Conservation (phyloP, 257 asterid species). For the Craterostigma plantagineum region DNA sequence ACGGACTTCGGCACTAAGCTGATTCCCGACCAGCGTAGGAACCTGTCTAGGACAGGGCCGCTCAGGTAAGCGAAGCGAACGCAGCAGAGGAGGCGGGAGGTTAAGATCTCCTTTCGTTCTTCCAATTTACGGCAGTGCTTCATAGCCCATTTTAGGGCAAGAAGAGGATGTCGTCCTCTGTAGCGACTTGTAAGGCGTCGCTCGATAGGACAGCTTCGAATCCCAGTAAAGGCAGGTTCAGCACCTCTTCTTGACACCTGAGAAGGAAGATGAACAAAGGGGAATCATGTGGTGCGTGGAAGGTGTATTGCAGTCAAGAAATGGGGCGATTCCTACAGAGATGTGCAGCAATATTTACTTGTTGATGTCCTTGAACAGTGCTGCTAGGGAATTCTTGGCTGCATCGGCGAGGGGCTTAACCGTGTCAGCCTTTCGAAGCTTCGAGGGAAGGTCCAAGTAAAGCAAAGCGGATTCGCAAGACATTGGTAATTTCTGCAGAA, state of each 20-base stretch:
- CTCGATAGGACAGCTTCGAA: slow-evolving; percentile 56
- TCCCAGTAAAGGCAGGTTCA: slow-evolving; percentile 61
- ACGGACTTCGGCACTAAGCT: slow-evolving; percentile 50
- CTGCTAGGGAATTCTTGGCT: slow-evolving; percentile 60
- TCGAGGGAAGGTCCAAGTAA: slow-evolving; percentile 82
- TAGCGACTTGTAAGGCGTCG: slow-evolving; percentile 65
- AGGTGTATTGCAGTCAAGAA: not conserved
- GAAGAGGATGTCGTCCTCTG: slow-evolving; percentile 71
- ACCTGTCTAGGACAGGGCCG: slow-evolving; percentile 57
- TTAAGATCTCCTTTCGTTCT: slow-evolving; percentile 41
- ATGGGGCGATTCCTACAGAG: no score
- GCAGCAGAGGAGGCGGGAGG: slow-evolving; percentile 35
- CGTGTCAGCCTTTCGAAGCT: slow-evolving; percentile 45
- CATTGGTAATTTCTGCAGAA: slow-evolving; percentile 49
- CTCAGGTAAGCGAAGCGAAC: slow-evolving; percentile 82
- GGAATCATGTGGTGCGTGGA: not conserved
- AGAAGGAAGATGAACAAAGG: not conserved
- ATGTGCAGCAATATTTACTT: slow-evolving; percentile 45
- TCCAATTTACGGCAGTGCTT: slow-evolving; percentile 39
- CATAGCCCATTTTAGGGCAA: slow-evolving; percentile 64
- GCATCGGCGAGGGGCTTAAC: slow-evolving; percentile 59
- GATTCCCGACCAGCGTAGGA: slow-evolving; percentile 41
- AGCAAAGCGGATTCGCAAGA: slow-evolving; percentile 81
- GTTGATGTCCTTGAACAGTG: slow-evolving; percentile 54
- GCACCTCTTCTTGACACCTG: slow-evolving; percentile 59